Conservation (phyloP, 768 basidiomycete species). For the Hortiboletus flavorubellus region DNA sequence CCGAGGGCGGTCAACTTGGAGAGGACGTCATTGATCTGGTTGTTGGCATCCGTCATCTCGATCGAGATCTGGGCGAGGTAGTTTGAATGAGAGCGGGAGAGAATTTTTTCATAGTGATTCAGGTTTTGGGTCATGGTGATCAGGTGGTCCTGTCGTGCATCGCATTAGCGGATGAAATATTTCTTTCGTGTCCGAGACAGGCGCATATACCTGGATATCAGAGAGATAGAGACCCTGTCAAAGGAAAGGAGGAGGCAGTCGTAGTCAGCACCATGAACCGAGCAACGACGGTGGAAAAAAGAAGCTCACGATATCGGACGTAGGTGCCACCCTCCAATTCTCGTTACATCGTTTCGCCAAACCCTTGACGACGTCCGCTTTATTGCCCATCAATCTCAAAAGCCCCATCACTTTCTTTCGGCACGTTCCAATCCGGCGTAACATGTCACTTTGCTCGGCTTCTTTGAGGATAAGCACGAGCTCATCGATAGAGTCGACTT, state of each 20-base stretch:
- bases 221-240: slow-evolving; percentile 87
- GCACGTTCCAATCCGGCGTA: slow-evolving; percentile 94
- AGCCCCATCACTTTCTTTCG: slow-evolving; percentile 99
- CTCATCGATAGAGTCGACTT: slow-evolving; percentile 99
- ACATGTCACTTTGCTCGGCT: slow-evolving; percentile 86
- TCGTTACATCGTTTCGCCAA: slow-evolving; percentile 97
- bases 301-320: slow-evolving; percentile 85
- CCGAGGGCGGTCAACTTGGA: slow-evolving; percentile 96
- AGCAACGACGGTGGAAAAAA: neutral
- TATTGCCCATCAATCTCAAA: slow-evolving; percentile 95
- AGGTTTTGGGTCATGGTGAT: slow-evolving; percentile 99
- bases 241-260: neutral
- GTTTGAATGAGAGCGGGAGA: slow-evolving; percentile 97
- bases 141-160: slow-evolving; percentile 71
- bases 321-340: slow-evolving; percentile 97
- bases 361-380: slow-evolving; percentile 99
- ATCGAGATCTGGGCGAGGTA: slow-evolving; percentile 99
- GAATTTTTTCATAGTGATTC: slow-evolving; percentile 99
- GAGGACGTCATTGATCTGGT: slow-evolving; percentile 98
- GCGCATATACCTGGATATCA: slow-evolving; percentile 77
- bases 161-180: neutral
- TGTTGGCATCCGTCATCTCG: slow-evolving; percentile 99
- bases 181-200: no score
- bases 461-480: slow-evolving; percentile 89
- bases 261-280: slow-evolving; percentile 1